Percentiles rank a stretch among this genome's conserved stretches.
phyloP scores from a whole-genome alignment of 495 filamentous ascomycete genomes.

The Lophiostoma macrostomum region DNA sequence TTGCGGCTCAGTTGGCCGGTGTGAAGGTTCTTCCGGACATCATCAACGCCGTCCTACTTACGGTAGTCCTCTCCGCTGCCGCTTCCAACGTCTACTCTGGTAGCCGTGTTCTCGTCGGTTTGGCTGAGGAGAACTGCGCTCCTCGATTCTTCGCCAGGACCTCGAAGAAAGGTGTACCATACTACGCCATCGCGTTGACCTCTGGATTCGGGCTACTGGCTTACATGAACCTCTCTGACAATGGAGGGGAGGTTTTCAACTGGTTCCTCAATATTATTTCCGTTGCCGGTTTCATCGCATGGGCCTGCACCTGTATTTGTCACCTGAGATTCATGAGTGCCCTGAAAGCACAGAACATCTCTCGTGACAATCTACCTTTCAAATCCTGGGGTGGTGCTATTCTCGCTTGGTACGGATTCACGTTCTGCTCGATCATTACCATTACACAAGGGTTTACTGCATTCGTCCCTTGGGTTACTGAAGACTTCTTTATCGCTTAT shows the following conservation, averaged over 20 bases:
- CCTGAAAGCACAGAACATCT: conserved; percentile 55
- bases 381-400: conserved; percentile 50
- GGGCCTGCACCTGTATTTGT: conserved; percentile 58
- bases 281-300: conserved; percentile 67
- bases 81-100: conserved; percentile 61
- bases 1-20: conserved; percentile 32
- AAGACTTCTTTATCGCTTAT: conserved; percentile 31
- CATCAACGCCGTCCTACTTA: conserved; percentile 31
- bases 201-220: conserved; percentile 31
- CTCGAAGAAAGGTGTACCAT: conserved; percentile 44
- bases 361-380: conserved; percentile 57
- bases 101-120: conserved; percentile 61
- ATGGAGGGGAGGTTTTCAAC: conserved; percentile 55
- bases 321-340: conserved; percentile 62
- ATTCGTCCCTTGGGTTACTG: conserved; percentile 59
- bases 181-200: conserved; percentile 43
- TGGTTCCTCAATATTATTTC: conserved; percentile 60
- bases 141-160: conserved; percentile 44
- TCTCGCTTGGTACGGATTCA: conserved; percentile 54
- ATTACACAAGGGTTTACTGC: conserved; percentile 68
- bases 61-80: conserved; percentile 38
- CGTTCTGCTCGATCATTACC: conserved; percentile 63
- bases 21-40: conserved; percentile 27
- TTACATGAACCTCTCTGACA: conserved; percentile 49
- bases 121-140: conserved; percentile 60